Base-by-base conservation (phyloP, 495 filamentous ascomycete genomes). In the Penicillium atrosanguineum region DNA sequence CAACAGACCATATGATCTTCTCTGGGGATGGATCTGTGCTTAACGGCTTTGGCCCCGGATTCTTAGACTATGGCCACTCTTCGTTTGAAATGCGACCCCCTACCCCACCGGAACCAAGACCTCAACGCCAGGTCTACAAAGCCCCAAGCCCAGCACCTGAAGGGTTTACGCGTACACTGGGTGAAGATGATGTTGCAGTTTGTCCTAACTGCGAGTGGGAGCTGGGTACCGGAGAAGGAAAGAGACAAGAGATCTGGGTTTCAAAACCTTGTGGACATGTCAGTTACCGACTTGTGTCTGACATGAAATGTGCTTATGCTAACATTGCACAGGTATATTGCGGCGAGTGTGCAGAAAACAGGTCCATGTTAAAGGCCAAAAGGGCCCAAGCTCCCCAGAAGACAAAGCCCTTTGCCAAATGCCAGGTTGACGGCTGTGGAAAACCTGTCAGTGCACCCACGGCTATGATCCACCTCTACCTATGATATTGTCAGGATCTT, bases 191-290 rank as follows among this genome's bases (percentile, higher is more conserved):
- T 29, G 64, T 82, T 5, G 68, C 90, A 4, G 73, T 87, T 14
- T 92, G 88, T 66, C 87, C 88, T 1, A 85, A 85, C 53, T 92
- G 88, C 59, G 78, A 80, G 6, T 76, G 81, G 34, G 88, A 91
- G 62, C 67, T 92, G 42, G 83, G 87, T n/a, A 69, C 70, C 18
- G 78, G 79, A 19, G 72, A 79, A 40, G 83, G 83, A 21, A 51
- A 71, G 7, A 83, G 85, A 63, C 80, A 82, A 63, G 80, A 88
- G 52, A 84, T 90, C 29, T 91, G 88, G 87, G 77, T 89, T 16
- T 75, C 84, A 1, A 89, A 84, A 57, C 69, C 72, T 51, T 92
- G 88, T 68, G 89, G 88, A 49, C 88, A 92, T 77, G 88, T 91
- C 75, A 55, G 87, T 76, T 55, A 46, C 20, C n/a, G 2, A 53